Conservation (phyloP, 768 basidiomycete species). For the Lactifluus volemus region DNA sequence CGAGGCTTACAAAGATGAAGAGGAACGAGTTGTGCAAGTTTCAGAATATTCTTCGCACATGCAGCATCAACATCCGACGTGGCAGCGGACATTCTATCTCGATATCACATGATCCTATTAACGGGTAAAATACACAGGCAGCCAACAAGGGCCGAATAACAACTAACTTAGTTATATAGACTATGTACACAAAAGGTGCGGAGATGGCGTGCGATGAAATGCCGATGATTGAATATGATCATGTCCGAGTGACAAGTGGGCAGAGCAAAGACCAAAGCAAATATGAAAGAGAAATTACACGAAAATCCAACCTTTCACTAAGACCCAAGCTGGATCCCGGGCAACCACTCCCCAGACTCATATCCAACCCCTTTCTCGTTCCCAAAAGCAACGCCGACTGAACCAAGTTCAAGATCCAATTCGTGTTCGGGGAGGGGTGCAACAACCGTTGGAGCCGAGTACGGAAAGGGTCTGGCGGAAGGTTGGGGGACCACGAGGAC, state of each 20-base stretch:
- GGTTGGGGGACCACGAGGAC: conserved; percentile 17
- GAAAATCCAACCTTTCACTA: conserved; percentile 1
- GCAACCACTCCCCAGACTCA: conserved; percentile 18
- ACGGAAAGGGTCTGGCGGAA: conserved; percentile 13
- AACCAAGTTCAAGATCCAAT: conserved; percentile 24
- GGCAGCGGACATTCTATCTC: background rate
- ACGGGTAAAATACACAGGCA: background rate
- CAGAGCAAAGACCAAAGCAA: background rate
- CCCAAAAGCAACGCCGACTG: conserved; percentile 6
- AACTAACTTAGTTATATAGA: background rate
- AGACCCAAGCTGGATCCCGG: conserved; percentile 14
- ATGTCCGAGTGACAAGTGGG: background rate
- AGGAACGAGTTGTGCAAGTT: conserved; percentile 26
- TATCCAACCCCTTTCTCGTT: conserved; percentile 4
- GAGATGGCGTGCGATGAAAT: conserved; percentile 5
- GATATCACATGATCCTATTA: background rate
- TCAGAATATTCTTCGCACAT: conserved; percentile 26
- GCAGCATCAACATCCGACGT: conserved; percentile 9
- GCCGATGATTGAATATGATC: background rate
- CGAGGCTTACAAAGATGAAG: conserved; percentile 42
- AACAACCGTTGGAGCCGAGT: conserved; percentile 15
- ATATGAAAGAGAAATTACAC: background rate
- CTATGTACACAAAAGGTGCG: background rate
- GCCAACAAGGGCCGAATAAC: background rate
- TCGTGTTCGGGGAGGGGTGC: conserved; percentile 18